Conservation (phyloP, 306 rosid species). For the Cucurbita argyrosperma region DNA sequence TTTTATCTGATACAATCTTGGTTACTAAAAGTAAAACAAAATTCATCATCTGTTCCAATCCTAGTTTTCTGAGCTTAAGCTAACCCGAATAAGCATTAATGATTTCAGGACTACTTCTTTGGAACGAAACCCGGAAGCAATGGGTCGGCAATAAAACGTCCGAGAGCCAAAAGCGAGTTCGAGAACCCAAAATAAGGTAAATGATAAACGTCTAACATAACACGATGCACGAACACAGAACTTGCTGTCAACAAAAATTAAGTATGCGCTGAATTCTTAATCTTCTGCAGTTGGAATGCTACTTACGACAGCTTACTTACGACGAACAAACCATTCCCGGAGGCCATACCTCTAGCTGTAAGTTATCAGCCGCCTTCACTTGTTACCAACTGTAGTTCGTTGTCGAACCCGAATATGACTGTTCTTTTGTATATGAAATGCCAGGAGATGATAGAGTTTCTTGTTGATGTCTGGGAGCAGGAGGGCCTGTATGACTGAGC, state of each 20-base stretch:
- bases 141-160: slow-evolving; percentile 49
- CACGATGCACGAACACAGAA: neutral
- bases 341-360: slow-evolving; percentile 62
- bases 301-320: slow-evolving; percentile 60
- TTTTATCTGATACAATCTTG: neutral
- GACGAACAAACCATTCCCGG: slow-evolving; percentile 44
- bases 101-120: slow-evolving; percentile 59
- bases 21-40: neutral
- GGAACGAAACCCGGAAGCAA: slow-evolving; percentile 63
- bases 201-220: slow-evolving; percentile 8
- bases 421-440: slow-evolving; percentile 6
- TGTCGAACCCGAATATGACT: slow-evolving; percentile 1
- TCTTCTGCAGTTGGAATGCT: slow-evolving; percentile 51
- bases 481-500: slow-evolving; percentile 70
- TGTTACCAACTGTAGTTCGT: neutral
- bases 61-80: neutral
- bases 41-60: neutral
- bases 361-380: slow-evolving; percentile 12
- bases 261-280: neutral
- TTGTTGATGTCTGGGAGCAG: slow-evolving; percentile 45
- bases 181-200: slow-evolving; percentile 61
- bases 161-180: slow-evolving; percentile 17
- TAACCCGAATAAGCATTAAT: neutral
- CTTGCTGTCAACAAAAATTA: neutral
- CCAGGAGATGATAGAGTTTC: slow-evolving; percentile 65